phyloP scores from a whole-genome alignment of 371 early-diverging fungal genomes.

The Circinella umbellata region DNA sequence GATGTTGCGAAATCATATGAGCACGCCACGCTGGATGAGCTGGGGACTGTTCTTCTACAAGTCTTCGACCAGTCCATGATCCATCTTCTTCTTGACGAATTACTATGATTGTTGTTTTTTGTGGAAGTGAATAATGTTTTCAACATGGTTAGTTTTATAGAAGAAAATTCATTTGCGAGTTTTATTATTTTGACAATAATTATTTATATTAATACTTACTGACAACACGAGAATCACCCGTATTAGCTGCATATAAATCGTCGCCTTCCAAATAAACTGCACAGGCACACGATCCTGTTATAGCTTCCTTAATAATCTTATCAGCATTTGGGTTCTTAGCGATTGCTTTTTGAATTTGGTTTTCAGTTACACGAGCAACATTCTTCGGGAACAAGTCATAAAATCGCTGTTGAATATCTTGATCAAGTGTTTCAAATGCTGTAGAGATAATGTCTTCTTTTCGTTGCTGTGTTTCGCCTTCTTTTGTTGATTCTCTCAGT shows the following conservation, averaged over 20 bases:
- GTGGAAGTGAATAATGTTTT: not conserved
- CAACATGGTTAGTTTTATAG: too few relatives aligned
- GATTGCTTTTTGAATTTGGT: constrained; percentile 46
- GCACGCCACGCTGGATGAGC: constrained; percentile 48
- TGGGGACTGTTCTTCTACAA: constrained; percentile 55
- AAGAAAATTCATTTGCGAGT: not conserved
- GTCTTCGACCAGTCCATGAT: constrained; percentile 47
- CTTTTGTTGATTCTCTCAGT: constrained; percentile 9
- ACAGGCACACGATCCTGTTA: constrained; percentile 82
- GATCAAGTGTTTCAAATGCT: constrained; percentile 61
- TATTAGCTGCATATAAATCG: constrained; percentile 78
- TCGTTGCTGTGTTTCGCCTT: not conserved
- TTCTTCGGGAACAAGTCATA: constrained; percentile 50
- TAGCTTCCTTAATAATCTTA: constrained; percentile 53
- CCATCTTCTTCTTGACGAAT: constrained; percentile 53
- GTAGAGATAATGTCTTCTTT: constrained; percentile 47
- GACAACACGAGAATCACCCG: constrained; percentile 77
- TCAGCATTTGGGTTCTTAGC: constrained; percentile 39
- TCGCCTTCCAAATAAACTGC: constrained; percentile 74
- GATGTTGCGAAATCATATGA: constrained; percentile 51
- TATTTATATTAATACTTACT: constrained; percentile 38
- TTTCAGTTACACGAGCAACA: constrained; percentile 36
- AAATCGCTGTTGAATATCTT: constrained; percentile 64
- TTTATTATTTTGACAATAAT: too few relatives aligned
- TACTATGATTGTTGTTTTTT: constrained; percentile 21